Evolutionary conservation across 768 basidiomycete species (phyloP).

Genomic region (Tephrocybe sp.): DNA sequence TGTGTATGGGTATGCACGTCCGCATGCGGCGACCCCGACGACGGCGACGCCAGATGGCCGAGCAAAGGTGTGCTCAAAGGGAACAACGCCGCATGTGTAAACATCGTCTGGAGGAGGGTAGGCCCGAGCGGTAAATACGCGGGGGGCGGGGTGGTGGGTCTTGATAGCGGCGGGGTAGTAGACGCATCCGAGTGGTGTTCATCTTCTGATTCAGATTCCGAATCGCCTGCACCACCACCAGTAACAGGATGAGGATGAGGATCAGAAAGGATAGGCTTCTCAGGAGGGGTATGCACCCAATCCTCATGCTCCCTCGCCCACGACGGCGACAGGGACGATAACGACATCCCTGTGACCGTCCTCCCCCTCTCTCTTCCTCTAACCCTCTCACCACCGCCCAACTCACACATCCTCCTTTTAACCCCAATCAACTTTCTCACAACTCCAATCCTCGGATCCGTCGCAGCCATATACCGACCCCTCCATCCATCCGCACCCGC

Average conservation of each 20-base stretch:
- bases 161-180: constrained; percentile 26
- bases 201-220: constrained; percentile 14
- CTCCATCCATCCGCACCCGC: constrained; percentile 36
- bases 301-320: background rate
- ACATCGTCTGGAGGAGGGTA: constrained; percentile 62
- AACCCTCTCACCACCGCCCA: no score
- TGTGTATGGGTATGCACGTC: no score
- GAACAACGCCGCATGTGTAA: constrained; percentile 63
- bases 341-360: constrained; percentile 17
- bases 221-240: no score
- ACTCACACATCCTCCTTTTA: constrained; percentile 71
- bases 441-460: constrained; percentile 71
- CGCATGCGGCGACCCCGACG: no score
- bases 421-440: constrained; percentile 66
- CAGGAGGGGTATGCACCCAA: no score
- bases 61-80: constrained; percentile 58
- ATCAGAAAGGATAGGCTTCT: no score
- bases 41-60: no score
- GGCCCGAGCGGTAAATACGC: constrained; percentile 71
- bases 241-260: constrained; percentile 20
- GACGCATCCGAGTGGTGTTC: background rate
- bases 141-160: constrained; percentile 69
- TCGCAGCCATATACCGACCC: constrained; percentile 52
- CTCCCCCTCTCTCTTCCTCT: constrained; percentile 34
- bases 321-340: background rate